These are phyloP conservation scores for Gossypium mustelinum DNA, from an alignment of 345 rosid species.

Conservation along the genomic window DNA sequence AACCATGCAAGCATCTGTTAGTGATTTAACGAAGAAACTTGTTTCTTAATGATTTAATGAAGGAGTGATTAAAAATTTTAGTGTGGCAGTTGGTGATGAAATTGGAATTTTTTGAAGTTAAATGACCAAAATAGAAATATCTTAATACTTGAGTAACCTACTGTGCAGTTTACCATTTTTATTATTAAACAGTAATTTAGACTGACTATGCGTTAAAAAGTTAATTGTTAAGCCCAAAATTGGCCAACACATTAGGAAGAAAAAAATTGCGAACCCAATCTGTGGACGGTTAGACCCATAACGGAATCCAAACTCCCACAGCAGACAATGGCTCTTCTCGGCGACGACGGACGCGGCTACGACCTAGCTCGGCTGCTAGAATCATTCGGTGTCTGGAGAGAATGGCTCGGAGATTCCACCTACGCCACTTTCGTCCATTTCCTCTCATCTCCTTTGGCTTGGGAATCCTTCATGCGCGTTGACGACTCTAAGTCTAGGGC, in stretches of 20 bases:
- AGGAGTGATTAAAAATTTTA: no score
- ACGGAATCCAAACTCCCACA: background rate
- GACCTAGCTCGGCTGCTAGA: constrained; percentile 81
- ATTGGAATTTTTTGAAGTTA: no score
- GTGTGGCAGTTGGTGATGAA: no score
- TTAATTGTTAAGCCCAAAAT: background rate
- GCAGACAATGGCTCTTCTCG: constrained; percentile 61
- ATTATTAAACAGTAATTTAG: no score
- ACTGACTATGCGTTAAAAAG: no score
- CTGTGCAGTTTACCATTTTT: no score
- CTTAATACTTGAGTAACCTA: no score
- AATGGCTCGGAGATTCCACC: constrained; percentile 81
- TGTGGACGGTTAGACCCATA: background rate
- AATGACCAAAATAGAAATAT: no score
- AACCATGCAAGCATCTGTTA: no score
- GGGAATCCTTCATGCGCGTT: constrained; percentile 78
- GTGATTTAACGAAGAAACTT: no score
- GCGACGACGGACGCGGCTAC: constrained; percentile 87
- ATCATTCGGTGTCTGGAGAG: constrained; percentile 63
- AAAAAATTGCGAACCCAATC: background rate
- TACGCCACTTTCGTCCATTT: constrained; percentile 45
- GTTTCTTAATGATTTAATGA: no score
- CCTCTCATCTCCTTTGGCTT: constrained; percentile 64
- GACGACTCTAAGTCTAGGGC: constrained; percentile 69
- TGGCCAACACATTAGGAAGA: background rate